Conservation (phyloP, 352 stramenopile species). For the Pythium scleroteichum region DNA sequence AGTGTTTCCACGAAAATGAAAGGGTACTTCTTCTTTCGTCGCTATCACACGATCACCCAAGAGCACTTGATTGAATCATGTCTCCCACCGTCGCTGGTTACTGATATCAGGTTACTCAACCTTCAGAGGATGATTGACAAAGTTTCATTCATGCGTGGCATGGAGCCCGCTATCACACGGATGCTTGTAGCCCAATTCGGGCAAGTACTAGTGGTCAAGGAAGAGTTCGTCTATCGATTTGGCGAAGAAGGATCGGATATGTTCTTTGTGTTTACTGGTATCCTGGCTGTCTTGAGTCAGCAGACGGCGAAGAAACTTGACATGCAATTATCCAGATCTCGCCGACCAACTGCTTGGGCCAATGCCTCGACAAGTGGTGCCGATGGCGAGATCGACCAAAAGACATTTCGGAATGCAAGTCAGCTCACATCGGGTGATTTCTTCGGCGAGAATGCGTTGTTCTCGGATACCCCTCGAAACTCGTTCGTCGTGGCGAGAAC, state of each 20-base stretch:
- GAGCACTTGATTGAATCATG: constrained; percentile 45
- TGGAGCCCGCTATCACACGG: constrained; percentile 43
- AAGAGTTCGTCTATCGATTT: constrained; percentile 49
- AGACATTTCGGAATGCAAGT: constrained; percentile 29
- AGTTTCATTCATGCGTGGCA: constrained; percentile 50
- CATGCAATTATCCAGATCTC: background rate
- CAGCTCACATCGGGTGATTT: constrained; percentile 38
- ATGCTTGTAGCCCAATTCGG: constrained; percentile 55
- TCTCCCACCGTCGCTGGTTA: constrained; percentile 50
- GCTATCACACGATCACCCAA: constrained; percentile 59
- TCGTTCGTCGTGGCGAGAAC: constrained; percentile 43
- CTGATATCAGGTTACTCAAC: constrained; percentile 52
- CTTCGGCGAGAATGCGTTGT: constrained; percentile 53
- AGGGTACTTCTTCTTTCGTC: constrained; percentile 55
- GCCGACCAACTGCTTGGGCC: background rate
- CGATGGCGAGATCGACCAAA: background rate
- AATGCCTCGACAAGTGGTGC: background rate
- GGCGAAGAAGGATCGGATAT: constrained; percentile 57
- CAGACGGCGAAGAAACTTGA: constrained; percentile 9
- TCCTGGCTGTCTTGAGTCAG: constrained; percentile 36
- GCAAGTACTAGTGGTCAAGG: constrained; percentile 46
- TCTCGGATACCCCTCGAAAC: constrained; percentile 42
- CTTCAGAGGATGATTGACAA: constrained; percentile 56
- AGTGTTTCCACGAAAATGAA: constrained; percentile 38
- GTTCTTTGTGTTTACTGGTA: constrained; percentile 59